Evolutionary conservation across 768 basidiomycete genomes (phyloP), one percentile per base, ranked within the genome.

Genomic region (Heimioporus sp.): DNA sequence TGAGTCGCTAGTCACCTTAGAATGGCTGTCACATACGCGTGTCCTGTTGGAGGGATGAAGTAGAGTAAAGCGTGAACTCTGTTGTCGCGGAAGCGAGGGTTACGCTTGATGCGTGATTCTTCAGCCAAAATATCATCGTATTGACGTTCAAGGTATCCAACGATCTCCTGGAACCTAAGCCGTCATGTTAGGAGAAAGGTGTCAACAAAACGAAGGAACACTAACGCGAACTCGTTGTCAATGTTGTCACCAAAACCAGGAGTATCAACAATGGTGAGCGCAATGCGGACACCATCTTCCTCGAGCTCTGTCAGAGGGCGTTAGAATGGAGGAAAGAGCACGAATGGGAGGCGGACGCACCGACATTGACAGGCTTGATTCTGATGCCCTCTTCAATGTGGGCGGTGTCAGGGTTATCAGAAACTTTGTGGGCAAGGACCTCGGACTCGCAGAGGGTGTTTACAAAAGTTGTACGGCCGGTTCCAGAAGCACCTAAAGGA

Each of bases 211-310:
- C 46, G 3, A 48, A 43, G 53, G 36, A 50, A 51, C 37, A 80
- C 93, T 68, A 72, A 97, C 96, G 92, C 88, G 67, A 92, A 92
- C 72, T 98, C 95, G 64, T 98, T 98, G 78, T 99, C 94, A 66
- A 99, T 96, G 66, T 94, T 95, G 73, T 98, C 94, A 36, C 96
- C 97, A 62, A 99, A 99, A 41, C 97, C 97, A 50, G 97, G 97
- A 1, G 97, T 99, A 69, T 99, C 97, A 28, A 99, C 95, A 55
- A 99, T 92, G 39, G 97, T 98, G 61, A 99, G 78, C 9, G 95
- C 93, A 67, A 99, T 97, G 62, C 97, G 89, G 56, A 98, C 92
- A 40, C 97, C 97, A 61, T 99, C 97, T 71, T 98, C 96, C 63
- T 98, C 97, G 55, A 99, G 85, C 72, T 99, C 97, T 95, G 66